Conservation (phyloP, 1,139 yeast species). For the Meyerozyma elateridarum region DNA sequence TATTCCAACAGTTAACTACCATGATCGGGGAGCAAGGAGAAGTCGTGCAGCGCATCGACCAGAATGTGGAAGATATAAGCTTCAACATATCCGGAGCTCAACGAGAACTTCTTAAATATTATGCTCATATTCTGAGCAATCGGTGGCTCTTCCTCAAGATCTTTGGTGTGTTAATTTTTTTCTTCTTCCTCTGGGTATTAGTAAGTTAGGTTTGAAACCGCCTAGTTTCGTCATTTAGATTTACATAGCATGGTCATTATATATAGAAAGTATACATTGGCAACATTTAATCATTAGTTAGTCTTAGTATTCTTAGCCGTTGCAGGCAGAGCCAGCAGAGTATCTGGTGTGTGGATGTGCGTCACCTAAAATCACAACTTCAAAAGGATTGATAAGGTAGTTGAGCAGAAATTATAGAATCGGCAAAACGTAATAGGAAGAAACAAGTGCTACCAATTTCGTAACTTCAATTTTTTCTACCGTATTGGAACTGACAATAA, state of each 20-base stretch:
- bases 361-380: constrained; percentile 4
- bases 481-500: too few relatives aligned
- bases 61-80: constrained; percentile 89
- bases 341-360: constrained; percentile 2
- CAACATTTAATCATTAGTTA: too few relatives aligned
- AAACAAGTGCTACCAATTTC: too few relatives aligned
- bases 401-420: too few relatives aligned
- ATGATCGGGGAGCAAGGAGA: constrained; percentile 99
- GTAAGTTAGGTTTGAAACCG: constrained; percentile 42
- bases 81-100: constrained; percentile 92
- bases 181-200: constrained; percentile 74
- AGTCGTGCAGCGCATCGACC: constrained; percentile 90
- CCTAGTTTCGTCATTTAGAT: too few relatives aligned
- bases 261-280: constrained; percentile 1
- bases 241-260: neutral
- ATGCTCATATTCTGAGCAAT: constrained; percentile 81
- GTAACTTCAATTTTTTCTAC: too few relatives aligned
- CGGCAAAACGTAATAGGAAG: too few relatives aligned
- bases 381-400: constrained; percentile 3
- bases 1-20: constrained; percentile 91
- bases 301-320: too few relatives aligned
- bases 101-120: constrained; percentile 85
- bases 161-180: constrained; percentile 78
- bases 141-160: constrained; percentile 89
- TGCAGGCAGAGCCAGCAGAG: constrained; percentile 4